Evolutionary conservation across 179 eudicot species (phyloP), one percentile per base, ranked within the genome.

Genomic region (Silene vulgaris): DNA sequence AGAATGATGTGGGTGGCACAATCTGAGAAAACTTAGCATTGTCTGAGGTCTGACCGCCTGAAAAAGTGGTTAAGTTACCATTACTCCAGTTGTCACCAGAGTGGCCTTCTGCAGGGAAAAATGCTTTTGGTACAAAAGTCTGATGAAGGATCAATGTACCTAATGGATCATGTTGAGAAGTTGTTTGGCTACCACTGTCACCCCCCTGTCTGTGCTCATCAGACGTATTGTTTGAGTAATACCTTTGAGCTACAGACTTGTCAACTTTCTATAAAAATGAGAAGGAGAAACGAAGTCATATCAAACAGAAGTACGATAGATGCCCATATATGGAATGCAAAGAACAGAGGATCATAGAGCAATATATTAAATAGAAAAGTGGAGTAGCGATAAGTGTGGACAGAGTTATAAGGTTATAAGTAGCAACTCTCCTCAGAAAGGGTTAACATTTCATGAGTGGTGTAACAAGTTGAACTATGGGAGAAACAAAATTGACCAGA

Each of bases 221-320:
- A 80, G 86, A 82, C 65, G 72, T 76, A 77, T 82, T 82, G 75
- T 62, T 78, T 37, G 84, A 72, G 73, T 79, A 74, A 78, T 75
- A 69, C 61, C 70, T 84, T 80, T 64, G 88, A 78, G 78, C 84
- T 56, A 76, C 80, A 71, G 82, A 69, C 81, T 80, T 77, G 71
- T 82, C 90, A 32, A 83, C 70, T 82, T 85, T 88, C 99, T 96
- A 96, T 82, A 40, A 56, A 78, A 29, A 65, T n/a, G 43, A 28
- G 13, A 54, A 8, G 30, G 29, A 32, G n/a, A 61, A 26, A 74
- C 20, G 29, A 52, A 62, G 56, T 62, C 64, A 62, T 29, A 67
- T 54, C 65, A 57, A 67, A 59, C 71, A 66, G 16, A 78, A 63
- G 69, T 19, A 37, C 20, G 17, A 71, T 56, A 43, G 59, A n/a